Percentiles rank a stretch among this genome's conserved stretches.
These are phyloP conservation scores for Knufia petricola DNA, from an alignment of 2,329 filamentous ascomycete genomes.

Conservation along the genomic window DNA sequence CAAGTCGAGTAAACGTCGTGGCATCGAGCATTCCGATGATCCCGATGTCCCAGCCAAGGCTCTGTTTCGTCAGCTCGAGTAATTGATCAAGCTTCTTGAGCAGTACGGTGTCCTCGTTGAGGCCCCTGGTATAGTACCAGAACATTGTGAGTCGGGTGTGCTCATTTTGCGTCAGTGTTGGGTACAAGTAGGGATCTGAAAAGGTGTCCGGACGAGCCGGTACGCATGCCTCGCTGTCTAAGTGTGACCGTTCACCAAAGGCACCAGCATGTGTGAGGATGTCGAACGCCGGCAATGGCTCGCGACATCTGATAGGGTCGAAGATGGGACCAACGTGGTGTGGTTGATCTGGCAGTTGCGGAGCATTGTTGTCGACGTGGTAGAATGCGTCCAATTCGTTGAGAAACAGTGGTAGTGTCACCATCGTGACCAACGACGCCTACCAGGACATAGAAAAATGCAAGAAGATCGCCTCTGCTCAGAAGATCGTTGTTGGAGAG, in stretches of 20 bases:
- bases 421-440: no score
- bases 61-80: conserved; percentile 32
- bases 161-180: conserved; percentile 30
- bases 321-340: neutral
- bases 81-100: conserved; percentile 36
- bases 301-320: neutral
- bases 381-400: no score
- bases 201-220: conserved; percentile 15
- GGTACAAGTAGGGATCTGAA: conserved; percentile 28
- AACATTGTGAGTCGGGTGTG: conserved; percentile 31
- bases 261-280: neutral
- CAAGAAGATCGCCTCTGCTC: no score
- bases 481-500: no score
- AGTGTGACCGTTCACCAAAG: neutral
- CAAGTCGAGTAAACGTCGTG: conserved; percentile 36
- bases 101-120: conserved; percentile 33
- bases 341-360: neutral
- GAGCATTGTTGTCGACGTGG: no score
- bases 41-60: conserved; percentile 39
- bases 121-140: conserved; percentile 37
- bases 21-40: conserved; percentile 37
- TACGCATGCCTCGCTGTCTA: neutral
- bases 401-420: no score
- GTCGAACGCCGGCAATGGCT: neutral
- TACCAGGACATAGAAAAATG: no score